phyloP scores from a whole-genome alignment of 306 rosid species.

The Argentina anserina region DNA sequence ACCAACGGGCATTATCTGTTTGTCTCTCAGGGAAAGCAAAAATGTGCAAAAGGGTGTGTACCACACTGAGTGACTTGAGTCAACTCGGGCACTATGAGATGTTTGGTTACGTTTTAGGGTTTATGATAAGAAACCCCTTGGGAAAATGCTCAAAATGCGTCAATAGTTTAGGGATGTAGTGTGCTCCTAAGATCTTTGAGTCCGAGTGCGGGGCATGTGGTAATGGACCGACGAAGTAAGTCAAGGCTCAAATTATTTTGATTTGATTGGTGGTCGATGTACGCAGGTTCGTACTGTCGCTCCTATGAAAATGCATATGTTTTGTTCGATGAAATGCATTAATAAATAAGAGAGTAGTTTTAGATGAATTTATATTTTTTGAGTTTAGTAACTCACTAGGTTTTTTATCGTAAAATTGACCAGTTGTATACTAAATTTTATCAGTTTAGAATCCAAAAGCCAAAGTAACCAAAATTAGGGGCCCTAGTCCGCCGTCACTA shows the following conservation, averaged over 20 bases:
- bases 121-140: neutral
- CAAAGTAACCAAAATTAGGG: constrained; percentile 11
- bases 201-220: neutral
- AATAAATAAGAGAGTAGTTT: too few species aligned
- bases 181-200: neutral
- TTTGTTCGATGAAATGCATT: too few species aligned
- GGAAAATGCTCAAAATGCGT: neutral
- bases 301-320: too few species aligned
- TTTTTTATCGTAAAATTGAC: too few species aligned
- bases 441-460: neutral
- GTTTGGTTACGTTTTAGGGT: neutral
- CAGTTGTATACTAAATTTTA: too few species aligned
- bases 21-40: constrained; percentile 6
- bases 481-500: constrained; percentile 32
- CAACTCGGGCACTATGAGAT: constrained; percentile 13
- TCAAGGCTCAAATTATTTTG: neutral
- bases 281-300: too few species aligned
- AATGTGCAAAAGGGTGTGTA: neutral
- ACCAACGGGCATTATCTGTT: neutral
- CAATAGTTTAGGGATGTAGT: neutral
- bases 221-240: neutral
- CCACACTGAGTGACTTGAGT: constrained; percentile 13
- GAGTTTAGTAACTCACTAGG: too few species aligned
- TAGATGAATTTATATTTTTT: too few species aligned
- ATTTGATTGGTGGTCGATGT: too few species aligned